Conservation (phyloP, 352 stramenopile genomes). For the Aphanomyces euteiches region DNA sequence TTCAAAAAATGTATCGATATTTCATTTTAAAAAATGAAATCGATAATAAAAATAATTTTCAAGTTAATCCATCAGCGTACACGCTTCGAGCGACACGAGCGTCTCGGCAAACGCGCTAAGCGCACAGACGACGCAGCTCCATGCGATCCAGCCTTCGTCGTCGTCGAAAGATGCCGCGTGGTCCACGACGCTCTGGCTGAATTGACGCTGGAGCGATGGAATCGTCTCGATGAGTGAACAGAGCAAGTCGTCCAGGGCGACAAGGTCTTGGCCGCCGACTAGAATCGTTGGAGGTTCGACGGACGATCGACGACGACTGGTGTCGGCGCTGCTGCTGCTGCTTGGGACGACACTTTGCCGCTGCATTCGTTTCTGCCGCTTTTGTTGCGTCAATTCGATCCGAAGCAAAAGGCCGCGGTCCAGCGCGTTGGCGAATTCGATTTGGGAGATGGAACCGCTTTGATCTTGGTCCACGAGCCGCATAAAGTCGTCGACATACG, state of each 20-base stretch:
- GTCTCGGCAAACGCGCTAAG: slow-evolving; percentile 55
- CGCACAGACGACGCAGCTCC: slow-evolving; percentile 71
- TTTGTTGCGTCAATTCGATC: slow-evolving; percentile 45
- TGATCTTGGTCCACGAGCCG: slow-evolving; percentile 58
- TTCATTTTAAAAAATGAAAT: not conserved
- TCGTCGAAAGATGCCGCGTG: too few species aligned
- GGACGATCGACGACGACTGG: not conserved
- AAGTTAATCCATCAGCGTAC: not conserved
- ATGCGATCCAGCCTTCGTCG: slow-evolving; percentile 39
- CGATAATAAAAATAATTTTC: not conserved
- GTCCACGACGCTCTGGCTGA: too few species aligned
- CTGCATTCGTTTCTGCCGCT: not conserved
- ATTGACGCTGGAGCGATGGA: too few species aligned
- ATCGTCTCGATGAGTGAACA: too few species aligned
- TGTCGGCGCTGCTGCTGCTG: not conserved
- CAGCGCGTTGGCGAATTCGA: slow-evolving; percentile 73
- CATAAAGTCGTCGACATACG: slow-evolving; percentile 76
- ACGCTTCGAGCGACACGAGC: slow-evolving; percentile 28
- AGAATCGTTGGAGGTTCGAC: too few species aligned
- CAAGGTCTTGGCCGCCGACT: too few species aligned
- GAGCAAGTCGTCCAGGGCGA: not conserved
- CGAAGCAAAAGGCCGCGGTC: slow-evolving; percentile 73
- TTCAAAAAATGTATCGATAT: not conserved
- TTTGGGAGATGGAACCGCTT: slow-evolving; percentile 67
- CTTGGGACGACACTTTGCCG: not conserved